Conservation (phyloP, 257 asterid genomes). For the Paulownia fortunei region DNA sequence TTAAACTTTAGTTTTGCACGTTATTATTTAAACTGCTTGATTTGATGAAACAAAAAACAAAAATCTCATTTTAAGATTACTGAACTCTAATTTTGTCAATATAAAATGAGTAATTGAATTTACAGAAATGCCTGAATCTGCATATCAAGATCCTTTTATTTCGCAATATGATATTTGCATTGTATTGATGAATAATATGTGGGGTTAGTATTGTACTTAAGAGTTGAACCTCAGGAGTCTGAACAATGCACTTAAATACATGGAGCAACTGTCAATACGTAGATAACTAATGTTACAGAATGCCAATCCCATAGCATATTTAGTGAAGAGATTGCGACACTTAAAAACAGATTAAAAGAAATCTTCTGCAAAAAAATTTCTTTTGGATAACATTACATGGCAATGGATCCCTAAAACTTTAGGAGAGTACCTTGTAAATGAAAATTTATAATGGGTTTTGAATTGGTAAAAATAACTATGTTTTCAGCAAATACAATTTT, state of each 20-base stretch:
- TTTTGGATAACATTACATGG: background rate
- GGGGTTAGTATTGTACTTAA: background rate
- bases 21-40: background rate
- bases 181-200: background rate
- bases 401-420: background rate
- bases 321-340: too few relatives aligned
- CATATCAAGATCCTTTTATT: too few relatives aligned
- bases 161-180: background rate
- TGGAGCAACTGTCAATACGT: too few relatives aligned
- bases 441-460: background rate
- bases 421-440: background rate
- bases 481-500: background rate
- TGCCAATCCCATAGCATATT: too few relatives aligned
- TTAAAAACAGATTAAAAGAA: too few relatives aligned
- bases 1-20: background rate
- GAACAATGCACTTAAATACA: too few relatives aligned
- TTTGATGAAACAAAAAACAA: background rate
- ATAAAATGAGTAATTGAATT: too few relatives aligned
- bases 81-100: background rate
- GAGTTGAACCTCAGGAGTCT: background rate
- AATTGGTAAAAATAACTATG: background rate
- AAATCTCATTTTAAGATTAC: background rate
- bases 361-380: background rate
- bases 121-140: too few relatives aligned
- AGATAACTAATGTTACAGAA: too few relatives aligned